Evolutionary conservation across 176 grass and related monocot genomes (phyloP), one percentile per base, ranked within the genome.

Genomic region (Elymus sibiricus): DNA sequence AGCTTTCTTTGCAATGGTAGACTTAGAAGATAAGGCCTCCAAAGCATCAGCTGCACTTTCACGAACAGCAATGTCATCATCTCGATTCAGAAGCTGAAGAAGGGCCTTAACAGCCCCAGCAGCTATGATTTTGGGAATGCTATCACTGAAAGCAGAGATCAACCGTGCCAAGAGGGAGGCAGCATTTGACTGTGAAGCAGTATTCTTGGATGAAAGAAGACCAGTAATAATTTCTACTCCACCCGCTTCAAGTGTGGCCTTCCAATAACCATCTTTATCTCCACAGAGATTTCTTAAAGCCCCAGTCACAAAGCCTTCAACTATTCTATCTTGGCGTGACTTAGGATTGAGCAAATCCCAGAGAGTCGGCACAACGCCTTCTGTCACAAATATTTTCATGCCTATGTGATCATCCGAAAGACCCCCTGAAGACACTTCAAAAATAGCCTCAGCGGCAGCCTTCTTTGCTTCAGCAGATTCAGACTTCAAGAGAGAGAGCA

Each of bases 371-470:
- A 98, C 93, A 15, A 98, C 96, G 69, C 88, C 93, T 87, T 98
- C 96, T 27, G 93, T 98, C 38, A 95, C 94, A 88, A 98, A 98
- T 90, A 98, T 98, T 93, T 95, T 95, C 86, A 92, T 95, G 53
- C 97, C 93, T 88, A 98, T 94, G 80, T 98, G 97, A 80, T 98
- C 97, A 77, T 98, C 93, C 2, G 79, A 98, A 66, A 98, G 89
- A 53, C 97, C 92, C 43, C 90, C 90, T 76, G 90, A 95, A 21
- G 97, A 98, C 21, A 98, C 93, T 87, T 94, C 97, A 84, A 90
- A 94, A 82, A 95, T 94, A 75, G 94, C 92, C 85, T 98, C 94
- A 63, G 97, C 91, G 74, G 97, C 97, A 40, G 88, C 94, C 82
- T 98, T 98, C 70, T 87, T 95, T 6, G 84, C 90, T 86, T 95